Evolutionary conservation across 257 asterid species (phyloP).

Genomic region (Cynanchum wilfordii): DNA sequence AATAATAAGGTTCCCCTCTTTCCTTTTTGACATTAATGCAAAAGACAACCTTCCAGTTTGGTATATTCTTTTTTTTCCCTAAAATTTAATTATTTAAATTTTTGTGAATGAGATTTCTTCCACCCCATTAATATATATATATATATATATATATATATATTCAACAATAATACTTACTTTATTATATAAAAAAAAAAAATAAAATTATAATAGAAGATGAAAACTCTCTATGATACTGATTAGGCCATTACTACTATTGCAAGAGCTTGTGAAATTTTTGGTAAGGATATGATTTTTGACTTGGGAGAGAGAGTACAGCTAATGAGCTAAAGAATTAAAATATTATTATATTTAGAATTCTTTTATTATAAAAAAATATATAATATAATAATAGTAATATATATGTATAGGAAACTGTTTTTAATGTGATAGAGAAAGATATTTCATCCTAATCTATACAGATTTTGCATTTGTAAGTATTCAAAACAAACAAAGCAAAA

Average conservation of each 20-base stretch:
- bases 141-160: too few relatives aligned
- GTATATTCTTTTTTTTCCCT: not conserved
- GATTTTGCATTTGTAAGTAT: not conserved
- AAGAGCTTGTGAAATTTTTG: slow-evolving; percentile 1
- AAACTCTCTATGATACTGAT: too few relatives aligned
- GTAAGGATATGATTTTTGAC: not conserved
- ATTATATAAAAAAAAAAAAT: too few relatives aligned
- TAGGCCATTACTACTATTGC: not conserved
- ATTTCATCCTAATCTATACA: not conserved
- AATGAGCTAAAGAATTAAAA: not conserved
- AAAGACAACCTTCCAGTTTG: slow-evolving; percentile 1
- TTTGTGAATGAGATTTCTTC: too few relatives aligned
- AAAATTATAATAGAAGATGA: too few relatives aligned
- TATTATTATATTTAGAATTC: not conserved
- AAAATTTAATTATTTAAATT: too few relatives aligned
- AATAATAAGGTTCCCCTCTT: not conserved
- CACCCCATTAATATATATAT: too few relatives aligned
- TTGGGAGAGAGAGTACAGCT: not conserved
- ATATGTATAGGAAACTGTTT: not conserved
- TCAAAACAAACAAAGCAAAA: not conserved
- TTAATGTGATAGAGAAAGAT: not conserved
- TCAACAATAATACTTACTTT: too few relatives aligned
- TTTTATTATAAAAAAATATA: too few relatives aligned
- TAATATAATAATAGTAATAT: too few relatives aligned
- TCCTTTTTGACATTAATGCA: not conserved